A percentile compares a stretch with the other conserved stretches of the same genome.
Conservation (phyloP, 2,329 filamentous ascomycete genomes). For the Neofusicoccum sp. region DNA sequence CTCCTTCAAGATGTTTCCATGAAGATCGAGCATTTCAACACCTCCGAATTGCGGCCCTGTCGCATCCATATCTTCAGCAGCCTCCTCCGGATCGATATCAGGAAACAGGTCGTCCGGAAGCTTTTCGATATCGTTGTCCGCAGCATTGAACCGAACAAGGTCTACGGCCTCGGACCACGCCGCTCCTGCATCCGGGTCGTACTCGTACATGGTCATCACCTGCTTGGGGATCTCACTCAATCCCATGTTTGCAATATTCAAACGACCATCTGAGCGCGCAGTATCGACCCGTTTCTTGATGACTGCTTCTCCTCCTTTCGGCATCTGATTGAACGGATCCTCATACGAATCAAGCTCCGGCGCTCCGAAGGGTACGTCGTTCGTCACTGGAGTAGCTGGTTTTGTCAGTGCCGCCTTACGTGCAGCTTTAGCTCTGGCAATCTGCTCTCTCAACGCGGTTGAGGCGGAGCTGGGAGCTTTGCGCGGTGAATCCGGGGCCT, state of each 20-base stretch:
- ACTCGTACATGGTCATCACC: constrained; percentile 88
- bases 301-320: constrained; percentile 65
- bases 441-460: constrained; percentile 80
- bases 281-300: constrained; percentile 71
- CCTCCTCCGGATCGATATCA: constrained; percentile 59
- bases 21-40: constrained; percentile 79
- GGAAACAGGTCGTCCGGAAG: constrained; percentile 79
- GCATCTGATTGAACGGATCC: constrained; percentile 72
- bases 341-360: constrained; percentile 59
- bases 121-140: constrained; percentile 82
- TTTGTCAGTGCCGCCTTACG: constrained; percentile 44
- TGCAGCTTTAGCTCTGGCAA: constrained; percentile 88
- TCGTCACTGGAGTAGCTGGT: constrained; percentile 2
- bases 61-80: constrained; percentile 66
- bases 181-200: constrained; percentile 66
- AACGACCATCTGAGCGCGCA: constrained; percentile 74
- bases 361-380: constrained; percentile 29
- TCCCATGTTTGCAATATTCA: constrained; percentile 86
- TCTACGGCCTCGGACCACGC: constrained; percentile 94
- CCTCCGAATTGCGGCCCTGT: constrained; percentile 78
- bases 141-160: constrained; percentile 78
- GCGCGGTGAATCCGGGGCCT: constrained; percentile 36
- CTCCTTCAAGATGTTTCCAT: constrained; percentile 75
- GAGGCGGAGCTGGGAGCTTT: constrained; percentile 68
- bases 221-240: constrained; percentile 79